Base-by-base conservation (phyloP, 2,329 filamentous ascomycete genomes). In the Pyrenophora tritici-repentis region DNA sequence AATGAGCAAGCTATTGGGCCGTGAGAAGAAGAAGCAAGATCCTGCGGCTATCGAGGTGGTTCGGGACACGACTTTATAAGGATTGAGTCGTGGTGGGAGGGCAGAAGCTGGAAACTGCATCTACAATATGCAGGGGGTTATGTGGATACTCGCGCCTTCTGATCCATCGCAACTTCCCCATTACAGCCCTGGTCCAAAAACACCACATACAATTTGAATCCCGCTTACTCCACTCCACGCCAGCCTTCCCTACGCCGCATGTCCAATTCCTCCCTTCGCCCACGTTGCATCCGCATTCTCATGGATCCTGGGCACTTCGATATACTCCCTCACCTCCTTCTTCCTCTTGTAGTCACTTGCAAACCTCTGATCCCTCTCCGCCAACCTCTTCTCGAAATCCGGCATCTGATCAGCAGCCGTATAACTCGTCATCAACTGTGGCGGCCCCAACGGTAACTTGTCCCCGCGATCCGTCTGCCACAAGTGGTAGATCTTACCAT, bases 381-480 rank as follows among this genome's bases (percentile, higher is more conserved):
- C 73, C 14, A 84, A 66, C 50, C 77, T 47, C 61, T 73, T 71
- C 36, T 78, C 73, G 43, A 76, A 76, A 44, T 76, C 73, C 6
- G 62, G 62, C 45, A 82, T 76, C 71, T 83, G 81, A 12, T 75
- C 73, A 41, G 74, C 71, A 8, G 67, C 69, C 18, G 81, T 84
- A 55, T 79, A 86, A 63, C 85, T 87, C 55, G 80, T 84, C 83
- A 89, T 87, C 59, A 88, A 72, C 72, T 86, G 73, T 47, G 86
- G 85, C 55, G 74, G 68, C 0, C 86, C 85, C 57, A 87, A 65
- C 1, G 86, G 86, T 46, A 88, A 62, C 43, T 76, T 72, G 65
- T 93, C 84, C 0, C 89, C 89, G 5, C 83, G 78, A 73, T 95
- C 90, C 13, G 87, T 84, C 79, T 95, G 89, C 91, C 91, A 96